A percentile compares a stretch with the other conserved stretches of the same genome.
Evolutionary conservation across 2,329 filamentous ascomycete genomes (phyloP).

Genomic region (Alternaria tenuissima): DNA sequence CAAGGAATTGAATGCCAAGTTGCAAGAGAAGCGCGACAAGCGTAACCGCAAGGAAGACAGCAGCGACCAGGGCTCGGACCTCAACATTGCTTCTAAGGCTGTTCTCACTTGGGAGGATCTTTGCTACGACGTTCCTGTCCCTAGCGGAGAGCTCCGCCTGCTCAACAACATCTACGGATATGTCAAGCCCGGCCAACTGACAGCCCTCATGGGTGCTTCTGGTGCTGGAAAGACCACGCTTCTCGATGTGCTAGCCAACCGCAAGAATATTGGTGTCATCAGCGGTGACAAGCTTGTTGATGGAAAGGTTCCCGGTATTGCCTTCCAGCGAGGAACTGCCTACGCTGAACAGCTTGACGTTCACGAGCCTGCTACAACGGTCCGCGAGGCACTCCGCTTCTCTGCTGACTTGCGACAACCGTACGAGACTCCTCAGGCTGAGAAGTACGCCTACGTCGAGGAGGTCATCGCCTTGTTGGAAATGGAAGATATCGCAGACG

Average conservation of each 20-base stretch:
- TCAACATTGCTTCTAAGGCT: constrained; percentile 63
- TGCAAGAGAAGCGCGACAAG: constrained; percentile 67
- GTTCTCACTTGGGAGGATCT: constrained; percentile 67
- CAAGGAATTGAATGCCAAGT: constrained; percentile 69
- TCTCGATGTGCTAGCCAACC: constrained; percentile 75
- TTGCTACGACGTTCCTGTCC: constrained; percentile 74
- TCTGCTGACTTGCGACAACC: constrained; percentile 71
- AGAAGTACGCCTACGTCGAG: constrained; percentile 73
- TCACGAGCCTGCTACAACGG: constrained; percentile 68
- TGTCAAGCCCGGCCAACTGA: constrained; percentile 65
- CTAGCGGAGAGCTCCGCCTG: constrained; percentile 61
- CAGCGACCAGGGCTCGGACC: constrained; percentile 54
- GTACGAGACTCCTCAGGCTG: constrained; percentile 62
- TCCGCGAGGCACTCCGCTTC: constrained; percentile 72
- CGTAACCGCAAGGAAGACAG: constrained; percentile 56
- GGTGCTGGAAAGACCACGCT: constrained; percentile 88
- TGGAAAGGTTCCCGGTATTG: constrained; percentile 63
- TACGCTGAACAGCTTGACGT: constrained; percentile 73
- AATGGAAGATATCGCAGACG: constrained; percentile 71
- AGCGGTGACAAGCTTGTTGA: constrained; percentile 70
- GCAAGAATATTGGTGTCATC: constrained; percentile 72
- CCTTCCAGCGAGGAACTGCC: constrained; percentile 70
- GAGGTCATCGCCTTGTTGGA: constrained; percentile 71
- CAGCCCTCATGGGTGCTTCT: constrained; percentile 56
- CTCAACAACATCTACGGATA: constrained; percentile 65